Percentiles rank a stretch among this genome's conserved stretches.
Evolutionary conservation across 192 early-diverging fungal species (phyloP).

Genomic region (Piromyces finnis): DNA sequence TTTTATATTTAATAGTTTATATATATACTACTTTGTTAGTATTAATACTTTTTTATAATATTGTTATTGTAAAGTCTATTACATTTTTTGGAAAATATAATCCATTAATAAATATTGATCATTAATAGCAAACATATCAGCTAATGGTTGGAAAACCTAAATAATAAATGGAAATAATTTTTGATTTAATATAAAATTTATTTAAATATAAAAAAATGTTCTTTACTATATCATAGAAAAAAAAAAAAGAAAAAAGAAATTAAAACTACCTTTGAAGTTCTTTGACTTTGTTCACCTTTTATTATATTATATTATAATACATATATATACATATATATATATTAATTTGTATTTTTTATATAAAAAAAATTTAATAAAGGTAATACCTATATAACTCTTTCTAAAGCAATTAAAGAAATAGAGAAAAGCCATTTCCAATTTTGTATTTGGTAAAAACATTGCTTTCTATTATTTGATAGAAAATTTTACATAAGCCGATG

Average conservation of each 20-base stretch:
- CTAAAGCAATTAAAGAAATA: slow-evolving; percentile 62
- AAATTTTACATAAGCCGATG: too few species aligned
- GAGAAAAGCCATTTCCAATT: slow-evolving; percentile 62
- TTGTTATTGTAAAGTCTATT: neutral
- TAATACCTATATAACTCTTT: slow-evolving; percentile 65
- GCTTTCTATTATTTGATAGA: neutral
- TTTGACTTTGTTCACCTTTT: neutral
- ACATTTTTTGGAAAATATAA: slow-evolving; percentile 48
- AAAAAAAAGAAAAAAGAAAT: too few species aligned
- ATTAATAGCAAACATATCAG: slow-evolving; percentile 44
- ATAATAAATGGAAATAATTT: too few species aligned
- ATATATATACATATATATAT: neutral
- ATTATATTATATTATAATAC: neutral
- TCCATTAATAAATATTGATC: slow-evolving; percentile 39
- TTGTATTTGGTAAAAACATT: slow-evolving; percentile 9
- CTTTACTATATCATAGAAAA: too few species aligned
- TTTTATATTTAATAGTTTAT: neutral
- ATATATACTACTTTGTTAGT: too few species aligned
- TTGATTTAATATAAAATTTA: too few species aligned
- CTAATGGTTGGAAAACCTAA: slow-evolving; percentile 44
- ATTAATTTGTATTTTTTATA: neutral
- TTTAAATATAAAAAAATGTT: too few species aligned
- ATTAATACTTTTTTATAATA: too few species aligned
- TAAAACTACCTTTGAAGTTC: neutral
- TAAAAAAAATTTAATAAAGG: slow-evolving; percentile 21